phyloP scores from a whole-genome alignment of 2,329 filamentous ascomycete species.

The Fusarium sp. region DNA sequence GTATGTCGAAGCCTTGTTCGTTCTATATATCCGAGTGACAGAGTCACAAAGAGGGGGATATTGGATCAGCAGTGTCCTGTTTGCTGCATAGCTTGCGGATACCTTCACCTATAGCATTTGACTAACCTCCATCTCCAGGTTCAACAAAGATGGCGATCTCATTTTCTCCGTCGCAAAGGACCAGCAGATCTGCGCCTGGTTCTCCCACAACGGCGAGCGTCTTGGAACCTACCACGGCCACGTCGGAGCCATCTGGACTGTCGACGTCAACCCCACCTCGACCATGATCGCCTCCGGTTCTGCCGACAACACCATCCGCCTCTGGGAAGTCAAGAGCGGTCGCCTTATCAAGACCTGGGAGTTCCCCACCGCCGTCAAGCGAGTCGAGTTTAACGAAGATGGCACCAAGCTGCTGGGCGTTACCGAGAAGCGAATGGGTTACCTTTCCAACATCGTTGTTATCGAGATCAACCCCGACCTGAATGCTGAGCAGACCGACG shows the following conservation, averaged over 20 bases:
- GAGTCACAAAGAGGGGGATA: constrained; percentile 12
- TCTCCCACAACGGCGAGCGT: constrained; percentile 96
- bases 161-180: constrained; percentile 97
- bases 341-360: constrained; percentile 97
- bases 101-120: constrained; percentile 20
- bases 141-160: constrained; percentile 94
- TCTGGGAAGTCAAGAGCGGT: constrained; percentile 96
- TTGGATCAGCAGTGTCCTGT: constrained; percentile 9
- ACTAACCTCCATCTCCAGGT: constrained; percentile 63
- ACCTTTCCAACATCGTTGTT: constrained; percentile 92
- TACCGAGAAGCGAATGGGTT: constrained; percentile 98
- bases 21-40: neutral
- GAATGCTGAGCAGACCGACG: constrained; percentile 84
- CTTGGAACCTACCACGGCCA: constrained; percentile 97
- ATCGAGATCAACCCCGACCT: constrained; percentile 89
- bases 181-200: constrained; percentile 97
- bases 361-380: constrained; percentile 95
- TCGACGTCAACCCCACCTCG: constrained; percentile 93
- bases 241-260: constrained; percentile 97
- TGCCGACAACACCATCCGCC: constrained; percentile 96
- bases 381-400: constrained; percentile 97
- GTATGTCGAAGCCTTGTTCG: constrained; percentile 60
- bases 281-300: constrained; percentile 94
- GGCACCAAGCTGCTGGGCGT: constrained; percentile 91
- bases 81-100: constrained; percentile 6